Evolutionary conservation across 306 rosid genomes (phyloP), one percentile per base, ranked within the genome.

Genomic region (Prunus campanulata): DNA sequence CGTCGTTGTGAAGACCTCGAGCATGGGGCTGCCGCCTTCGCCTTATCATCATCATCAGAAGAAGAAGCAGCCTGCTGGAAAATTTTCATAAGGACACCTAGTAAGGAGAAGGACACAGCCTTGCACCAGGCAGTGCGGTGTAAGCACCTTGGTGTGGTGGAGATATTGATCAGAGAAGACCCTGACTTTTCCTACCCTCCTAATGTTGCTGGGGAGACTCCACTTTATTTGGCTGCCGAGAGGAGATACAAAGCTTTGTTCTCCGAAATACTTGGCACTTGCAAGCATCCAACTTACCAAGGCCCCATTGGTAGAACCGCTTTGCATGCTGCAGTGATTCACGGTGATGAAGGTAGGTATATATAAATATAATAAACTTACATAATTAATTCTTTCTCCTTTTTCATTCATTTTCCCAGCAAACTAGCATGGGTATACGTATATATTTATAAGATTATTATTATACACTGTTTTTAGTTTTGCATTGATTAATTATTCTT

Each of bases 191-290:
- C 3, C 2, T 50, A 71, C 32, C 25, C 47, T 49, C 16, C 66
- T 1, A 70, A 78, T 16, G 13, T 7, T 0, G 55, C 46, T 0
- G 76, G 77, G 0, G 72, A 78, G 9, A 70, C 72, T 15, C 76
- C 71, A 15, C 77, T 78, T 3, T 78, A 70, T n/a, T 3, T 78
- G 4, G 81, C 66, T n/a, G 77, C 19, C 1, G 81, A 78, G 13
- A 77, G 76, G 14, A 14, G n/a, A 62, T 19, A 46, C 2, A 0
- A 1, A 0, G 3, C 1, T 1, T 0, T 47, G 19, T 39, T n/a
- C 2, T 13, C 3, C 0, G 16, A 24, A 71, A 71, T 78, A 13
- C 60, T 78, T 3, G 0, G 44, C 1, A 14, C 8, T 3, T 79
- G 73, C 27, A 52, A 5, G 2, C 18, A 24, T 2, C 72, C 64